phyloP scores from a whole-genome alignment of 768 basidiomycete species.

The Kwoniella heveanensis region DNA sequence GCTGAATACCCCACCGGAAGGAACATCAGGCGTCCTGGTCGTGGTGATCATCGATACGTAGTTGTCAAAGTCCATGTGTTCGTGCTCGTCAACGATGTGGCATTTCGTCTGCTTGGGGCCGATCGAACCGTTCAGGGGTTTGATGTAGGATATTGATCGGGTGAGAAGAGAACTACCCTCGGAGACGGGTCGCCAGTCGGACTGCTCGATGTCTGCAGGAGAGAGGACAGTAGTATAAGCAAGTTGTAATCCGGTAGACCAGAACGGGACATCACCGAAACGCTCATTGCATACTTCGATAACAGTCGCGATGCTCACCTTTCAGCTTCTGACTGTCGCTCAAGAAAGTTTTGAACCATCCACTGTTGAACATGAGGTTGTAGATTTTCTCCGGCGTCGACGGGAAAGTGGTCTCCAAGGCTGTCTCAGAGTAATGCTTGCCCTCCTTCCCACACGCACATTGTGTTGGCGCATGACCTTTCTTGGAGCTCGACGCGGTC shows the following conservation, averaged over 20 bases:
- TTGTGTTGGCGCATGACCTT: constrained; percentile 59
- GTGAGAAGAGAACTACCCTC: constrained; percentile 68
- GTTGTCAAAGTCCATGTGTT: constrained; percentile 78
- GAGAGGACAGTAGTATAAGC: too few species aligned
- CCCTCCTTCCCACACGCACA: constrained; percentile 75
- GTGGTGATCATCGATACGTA: constrained; percentile 82
- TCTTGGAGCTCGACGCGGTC: constrained; percentile 53
- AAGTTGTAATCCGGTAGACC: too few species aligned
- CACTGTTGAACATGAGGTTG: constrained; percentile 93
- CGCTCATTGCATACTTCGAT: too few species aligned
- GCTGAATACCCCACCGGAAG: constrained; percentile 85
- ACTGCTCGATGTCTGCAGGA: constrained; percentile 88
- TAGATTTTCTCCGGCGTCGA: constrained; percentile 94
- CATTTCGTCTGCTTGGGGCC: constrained; percentile 96
- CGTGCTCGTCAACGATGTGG: constrained; percentile 84
- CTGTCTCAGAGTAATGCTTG: constrained; percentile 70
- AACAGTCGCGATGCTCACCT: too few species aligned
- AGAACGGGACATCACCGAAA: too few species aligned
- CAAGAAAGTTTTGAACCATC: constrained; percentile 94
- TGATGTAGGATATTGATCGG: constrained; percentile 94
- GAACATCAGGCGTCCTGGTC: constrained; percentile 90
- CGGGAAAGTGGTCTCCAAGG: constrained; percentile 77
- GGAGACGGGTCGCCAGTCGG: constrained; percentile 81
- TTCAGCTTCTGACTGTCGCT: constrained; percentile 79
- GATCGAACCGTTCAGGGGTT: constrained; percentile 80